phyloP scores from a whole-genome alignment of 306 rosid genomes.

The Quercus variabilis region DNA sequence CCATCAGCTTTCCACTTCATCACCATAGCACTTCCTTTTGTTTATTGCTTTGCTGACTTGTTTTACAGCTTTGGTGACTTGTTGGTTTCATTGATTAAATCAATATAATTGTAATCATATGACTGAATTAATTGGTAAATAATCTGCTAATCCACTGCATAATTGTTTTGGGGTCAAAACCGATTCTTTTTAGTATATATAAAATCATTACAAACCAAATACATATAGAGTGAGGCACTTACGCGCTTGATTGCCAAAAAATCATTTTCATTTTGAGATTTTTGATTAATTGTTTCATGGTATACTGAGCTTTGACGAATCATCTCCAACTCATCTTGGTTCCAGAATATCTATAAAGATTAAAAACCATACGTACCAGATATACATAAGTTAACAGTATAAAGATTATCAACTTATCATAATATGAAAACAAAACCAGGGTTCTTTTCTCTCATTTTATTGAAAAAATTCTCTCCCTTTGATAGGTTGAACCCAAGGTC shows the following conservation, averaged over 20 bases:
- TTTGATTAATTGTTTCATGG: slow-evolving; percentile 56
- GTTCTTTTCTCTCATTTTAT: background rate
- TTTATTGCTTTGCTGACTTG: too few species aligned
- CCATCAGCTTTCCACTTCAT: too few species aligned
- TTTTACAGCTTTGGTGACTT: too few species aligned
- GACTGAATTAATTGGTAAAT: too few species aligned
- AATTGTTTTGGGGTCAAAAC: too few species aligned
- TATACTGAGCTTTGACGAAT: slow-evolving; percentile 57
- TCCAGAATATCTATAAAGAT: slow-evolving; percentile 66
- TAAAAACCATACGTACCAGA: slow-evolving; percentile 1
- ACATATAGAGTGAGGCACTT: slow-evolving; percentile 23
- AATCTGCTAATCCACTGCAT: too few species aligned
- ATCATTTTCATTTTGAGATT: slow-evolving; percentile 55
- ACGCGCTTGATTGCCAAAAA: slow-evolving; percentile 46
- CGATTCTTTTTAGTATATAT: too few species aligned
- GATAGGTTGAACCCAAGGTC: background rate
- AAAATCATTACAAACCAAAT: background rate
- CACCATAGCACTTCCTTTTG: too few species aligned
- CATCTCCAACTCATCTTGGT: slow-evolving; percentile 67
- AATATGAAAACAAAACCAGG: background rate
- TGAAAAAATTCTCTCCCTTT: background rate
- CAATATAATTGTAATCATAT: too few species aligned
- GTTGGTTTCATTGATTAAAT: too few species aligned
- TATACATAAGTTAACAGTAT: slow-evolving; percentile 1
- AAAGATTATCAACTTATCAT: background rate